Evolutionary conservation across 371 early-diverging fungal genomes (phyloP).

Genomic region (Syncephalis plumigaleata): DNA sequence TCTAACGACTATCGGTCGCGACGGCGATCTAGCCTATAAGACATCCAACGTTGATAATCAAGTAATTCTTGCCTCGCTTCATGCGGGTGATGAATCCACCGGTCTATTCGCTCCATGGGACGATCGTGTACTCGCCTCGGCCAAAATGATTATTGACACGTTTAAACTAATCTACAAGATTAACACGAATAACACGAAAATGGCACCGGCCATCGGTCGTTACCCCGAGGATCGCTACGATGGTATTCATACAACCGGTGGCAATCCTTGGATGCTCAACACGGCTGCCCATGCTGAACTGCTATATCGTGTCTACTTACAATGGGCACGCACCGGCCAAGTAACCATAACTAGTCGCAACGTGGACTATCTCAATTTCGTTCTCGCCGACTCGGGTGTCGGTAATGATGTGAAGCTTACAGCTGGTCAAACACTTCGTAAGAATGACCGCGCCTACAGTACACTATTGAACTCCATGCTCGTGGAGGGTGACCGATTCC

Average conservation of each 20-base stretch:
- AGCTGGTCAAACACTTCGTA: no score
- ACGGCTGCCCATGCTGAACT: slow-evolving; percentile 45
- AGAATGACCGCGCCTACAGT: slow-evolving; percentile 3
- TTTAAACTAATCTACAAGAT: slow-evolving; percentile 29
- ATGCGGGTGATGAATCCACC: neutral
- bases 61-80: neutral
- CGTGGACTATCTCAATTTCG: slow-evolving; percentile 16
- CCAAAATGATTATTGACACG: slow-evolving; percentile 15
- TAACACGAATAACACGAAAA: slow-evolving; percentile 15
- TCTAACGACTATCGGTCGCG: no score
- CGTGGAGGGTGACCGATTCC: slow-evolving; percentile 27
- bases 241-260: slow-evolving; percentile 12
- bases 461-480: slow-evolving; percentile 13
- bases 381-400: slow-evolving; percentile 8
- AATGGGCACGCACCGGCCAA: slow-evolving; percentile 8
- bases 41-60: neutral
- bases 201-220: slow-evolving; percentile 39
- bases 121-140: slow-evolving; percentile 28
- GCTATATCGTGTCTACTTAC: slow-evolving; percentile 22
- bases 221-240: slow-evolving; percentile 53
- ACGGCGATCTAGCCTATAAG: no score
- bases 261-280: slow-evolving; percentile 59
- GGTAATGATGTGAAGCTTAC: slow-evolving; percentile 1
- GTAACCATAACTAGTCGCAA: slow-evolving; percentile 20
- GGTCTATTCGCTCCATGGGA: slow-evolving; percentile 5